Conservation (phyloP, 495 filamentous ascomycete species). For the Pseudoneurospora amorphoporcata region DNA sequence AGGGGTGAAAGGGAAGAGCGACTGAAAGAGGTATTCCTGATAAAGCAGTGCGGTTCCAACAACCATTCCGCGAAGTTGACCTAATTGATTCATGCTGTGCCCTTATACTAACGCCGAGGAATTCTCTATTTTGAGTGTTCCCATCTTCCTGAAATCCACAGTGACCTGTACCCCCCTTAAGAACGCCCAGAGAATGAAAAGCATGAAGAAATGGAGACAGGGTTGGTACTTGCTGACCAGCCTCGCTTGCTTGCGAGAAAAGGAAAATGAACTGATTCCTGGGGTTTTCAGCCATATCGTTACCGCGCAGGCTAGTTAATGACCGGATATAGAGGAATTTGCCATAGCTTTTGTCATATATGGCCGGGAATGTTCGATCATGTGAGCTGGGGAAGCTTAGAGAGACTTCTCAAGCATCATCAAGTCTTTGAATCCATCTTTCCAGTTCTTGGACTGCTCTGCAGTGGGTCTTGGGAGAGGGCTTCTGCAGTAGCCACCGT, state of each 20-base stretch:
- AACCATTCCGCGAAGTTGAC: background rate
- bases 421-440: constrained; percentile 64
- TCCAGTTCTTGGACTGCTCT: constrained; percentile 50
- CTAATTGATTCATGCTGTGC: background rate
- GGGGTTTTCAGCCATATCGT: background rate
- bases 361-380: background rate
- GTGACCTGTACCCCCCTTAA: background rate
- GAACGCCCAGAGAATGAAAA: background rate
- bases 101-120: background rate
- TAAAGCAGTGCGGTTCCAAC: background rate
- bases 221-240: background rate
- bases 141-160: background rate
- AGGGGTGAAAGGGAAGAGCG: background rate
- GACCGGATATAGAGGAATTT: background rate
- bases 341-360: background rate
- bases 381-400: constrained; percentile 3
- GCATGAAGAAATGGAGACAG: background rate
- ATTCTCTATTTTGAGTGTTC: background rate
- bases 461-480: constrained; percentile 62
- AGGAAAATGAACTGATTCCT: background rate
- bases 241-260: background rate
- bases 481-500: constrained; percentile 66
- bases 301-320: background rate
- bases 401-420: constrained; percentile 53
- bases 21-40: background rate